These are phyloP conservation scores for Capsicum pubescens DNA, from an alignment of 257 asterid species.

Conservation along the genomic window DNA sequence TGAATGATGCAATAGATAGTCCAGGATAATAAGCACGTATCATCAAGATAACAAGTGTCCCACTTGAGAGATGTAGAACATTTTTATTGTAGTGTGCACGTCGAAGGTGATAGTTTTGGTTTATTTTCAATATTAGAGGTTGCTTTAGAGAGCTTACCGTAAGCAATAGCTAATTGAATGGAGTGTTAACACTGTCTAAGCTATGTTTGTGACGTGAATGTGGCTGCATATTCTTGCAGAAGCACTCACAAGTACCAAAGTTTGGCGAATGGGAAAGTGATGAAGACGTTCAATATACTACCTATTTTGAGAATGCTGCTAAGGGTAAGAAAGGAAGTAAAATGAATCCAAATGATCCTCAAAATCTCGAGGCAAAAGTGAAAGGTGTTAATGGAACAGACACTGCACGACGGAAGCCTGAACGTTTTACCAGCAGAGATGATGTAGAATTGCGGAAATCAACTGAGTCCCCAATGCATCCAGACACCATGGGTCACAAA, in stretches of 20 bases:
- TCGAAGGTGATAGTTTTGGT: neutral
- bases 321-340: slow-evolving; percentile 55
- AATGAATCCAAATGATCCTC: slow-evolving; percentile 54
- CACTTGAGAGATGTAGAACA: neutral
- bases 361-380: slow-evolving; percentile 40
- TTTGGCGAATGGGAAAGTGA: slow-evolving; percentile 84
- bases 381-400: slow-evolving; percentile 49
- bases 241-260: slow-evolving; percentile 64
- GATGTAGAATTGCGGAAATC: slow-evolving; percentile 50
- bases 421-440: slow-evolving; percentile 42
- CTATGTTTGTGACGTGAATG: slow-evolving; percentile 27
- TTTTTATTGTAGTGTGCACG: neutral
- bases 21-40: neutral
- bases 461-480: slow-evolving; percentile 46
- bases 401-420: slow-evolving; percentile 45
- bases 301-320: slow-evolving; percentile 67
- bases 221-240: slow-evolving; percentile 40
- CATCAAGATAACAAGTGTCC: neutral
- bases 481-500: slow-evolving; percentile 41
- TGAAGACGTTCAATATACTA: slow-evolving; percentile 67
- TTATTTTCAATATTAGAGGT: slow-evolving; percentile 8
- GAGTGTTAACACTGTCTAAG: neutral
- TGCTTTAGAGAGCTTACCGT: neutral
- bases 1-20: neutral
- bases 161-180: neutral